Evolutionary conservation across 352 stramenopile genomes (phyloP).

Genomic region (Globisporangium acanthophoron): DNA sequence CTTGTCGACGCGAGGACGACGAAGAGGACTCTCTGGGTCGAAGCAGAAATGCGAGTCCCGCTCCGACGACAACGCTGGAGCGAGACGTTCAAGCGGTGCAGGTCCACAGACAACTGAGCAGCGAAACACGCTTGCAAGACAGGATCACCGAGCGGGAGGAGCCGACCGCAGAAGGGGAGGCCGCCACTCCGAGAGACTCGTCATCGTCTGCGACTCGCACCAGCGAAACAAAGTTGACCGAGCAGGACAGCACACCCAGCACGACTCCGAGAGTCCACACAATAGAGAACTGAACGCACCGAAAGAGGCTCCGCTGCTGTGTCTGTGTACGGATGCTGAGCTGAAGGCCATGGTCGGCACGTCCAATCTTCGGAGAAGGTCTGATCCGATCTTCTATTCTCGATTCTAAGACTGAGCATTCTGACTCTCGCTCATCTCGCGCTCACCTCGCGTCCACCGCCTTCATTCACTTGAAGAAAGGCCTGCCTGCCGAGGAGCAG

Average conservation of each 20-base stretch:
- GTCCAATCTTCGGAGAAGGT: too few relatives aligned
- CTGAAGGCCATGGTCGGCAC: too few relatives aligned
- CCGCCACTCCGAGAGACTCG: not conserved
- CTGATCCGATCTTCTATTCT: too few relatives aligned
- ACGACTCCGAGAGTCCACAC: slow-evolving; percentile 2
- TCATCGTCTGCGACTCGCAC: not conserved
- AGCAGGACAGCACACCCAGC: too few relatives aligned
- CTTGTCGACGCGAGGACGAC: not conserved
- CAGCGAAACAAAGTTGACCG: not conserved
- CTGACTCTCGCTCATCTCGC: too few relatives aligned
- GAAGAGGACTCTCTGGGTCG: not conserved
- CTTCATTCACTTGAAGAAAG: not conserved
- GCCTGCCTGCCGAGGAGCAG: not conserved
- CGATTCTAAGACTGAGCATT: too few relatives aligned
- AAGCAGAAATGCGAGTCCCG: not conserved
- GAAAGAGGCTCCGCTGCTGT: too few relatives aligned
- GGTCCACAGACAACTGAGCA: not conserved
- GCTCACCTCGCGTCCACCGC: too few relatives aligned
- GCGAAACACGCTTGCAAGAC: not conserved
- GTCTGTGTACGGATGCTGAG: too few relatives aligned
- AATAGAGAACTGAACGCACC: slow-evolving; percentile 6
- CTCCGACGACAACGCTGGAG: not conserved
- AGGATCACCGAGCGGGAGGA: not conserved
- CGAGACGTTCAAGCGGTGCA: not conserved
- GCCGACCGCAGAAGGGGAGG: not conserved